Percentiles rank a stretch among this genome's conserved stretches.
Conservation (phyloP, 2,329 filamentous ascomycete genomes). For the Pezizomycotina sp. region DNA sequence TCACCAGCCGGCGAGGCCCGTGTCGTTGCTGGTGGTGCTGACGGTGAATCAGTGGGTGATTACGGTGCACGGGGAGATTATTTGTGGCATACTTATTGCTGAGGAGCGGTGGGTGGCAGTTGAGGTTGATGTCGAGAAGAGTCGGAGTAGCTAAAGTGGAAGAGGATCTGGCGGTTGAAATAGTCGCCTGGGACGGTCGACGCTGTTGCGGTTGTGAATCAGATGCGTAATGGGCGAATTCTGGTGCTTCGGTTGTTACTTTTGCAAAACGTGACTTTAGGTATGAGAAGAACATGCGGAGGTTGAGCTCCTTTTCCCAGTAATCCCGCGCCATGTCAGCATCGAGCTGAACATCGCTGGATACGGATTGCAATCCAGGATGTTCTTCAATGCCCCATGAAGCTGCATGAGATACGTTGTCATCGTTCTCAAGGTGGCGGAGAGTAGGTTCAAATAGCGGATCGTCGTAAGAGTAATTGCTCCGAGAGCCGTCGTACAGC, state of each 20-base stretch:
- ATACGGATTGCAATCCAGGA: constrained; percentile 22
- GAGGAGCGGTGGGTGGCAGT: constrained; percentile 74
- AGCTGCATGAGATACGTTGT: constrained; percentile 36
- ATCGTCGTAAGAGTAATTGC: constrained; percentile 12
- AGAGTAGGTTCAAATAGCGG: constrained; percentile 23
- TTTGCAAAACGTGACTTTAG: constrained; percentile 57
- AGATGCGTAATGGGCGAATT: no score
- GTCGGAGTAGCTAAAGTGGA: constrained; percentile 32
- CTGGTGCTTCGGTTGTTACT: no score
- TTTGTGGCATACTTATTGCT: constrained; percentile 29
- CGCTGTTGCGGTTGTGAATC: constrained; percentile 27
- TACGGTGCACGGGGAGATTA: constrained; percentile 31
- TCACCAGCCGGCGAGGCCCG: constrained; percentile 26
- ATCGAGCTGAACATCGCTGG: constrained; percentile 25
- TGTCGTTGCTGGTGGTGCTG: constrained; percentile 36
- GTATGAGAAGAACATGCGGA: constrained; percentile 82
- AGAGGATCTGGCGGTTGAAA: constrained; percentile 32
- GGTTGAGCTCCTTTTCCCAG: constrained; percentile 84
- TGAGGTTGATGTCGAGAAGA: constrained; percentile 38
- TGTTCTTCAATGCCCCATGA: constrained; percentile 45
- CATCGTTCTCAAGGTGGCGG: constrained; percentile 27
- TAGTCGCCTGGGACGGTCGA: constrained; percentile 30
- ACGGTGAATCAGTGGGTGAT: constrained; percentile 33
- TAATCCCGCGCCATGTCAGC: constrained; percentile 46
- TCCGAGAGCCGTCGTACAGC: no score